Conservation (phyloP, 257 asterid species). For the Solanum pinnatisectum region DNA sequence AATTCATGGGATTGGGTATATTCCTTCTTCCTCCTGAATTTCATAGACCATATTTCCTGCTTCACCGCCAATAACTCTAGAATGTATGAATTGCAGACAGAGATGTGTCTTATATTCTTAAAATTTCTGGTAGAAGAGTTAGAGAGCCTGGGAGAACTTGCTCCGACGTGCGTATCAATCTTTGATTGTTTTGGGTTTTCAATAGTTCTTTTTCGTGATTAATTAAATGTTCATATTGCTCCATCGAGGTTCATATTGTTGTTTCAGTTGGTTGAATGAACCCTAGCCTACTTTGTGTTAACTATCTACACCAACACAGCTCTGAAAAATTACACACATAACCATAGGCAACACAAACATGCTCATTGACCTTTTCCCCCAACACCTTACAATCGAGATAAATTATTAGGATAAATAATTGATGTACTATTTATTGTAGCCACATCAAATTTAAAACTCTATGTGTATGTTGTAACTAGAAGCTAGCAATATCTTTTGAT, state of each 20-base stretch:
- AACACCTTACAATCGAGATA: background rate
- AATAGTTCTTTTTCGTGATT: background rate
- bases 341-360: background rate
- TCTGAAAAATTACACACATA: background rate
- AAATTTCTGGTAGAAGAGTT: constrained; percentile 89
- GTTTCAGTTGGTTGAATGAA: background rate
- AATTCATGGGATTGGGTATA: no score
- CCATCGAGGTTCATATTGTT: background rate
- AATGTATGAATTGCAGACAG: constrained; percentile 1
- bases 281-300: background rate
- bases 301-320: background rate
- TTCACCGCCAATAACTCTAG: no score
- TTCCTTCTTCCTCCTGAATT: no score
- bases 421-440: background rate
- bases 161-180: constrained; percentile 61
- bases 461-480: background rate
- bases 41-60: no score
- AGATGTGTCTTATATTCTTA: constrained; percentile 57
- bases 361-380: no score
- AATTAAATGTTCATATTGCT: background rate
- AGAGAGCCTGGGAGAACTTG: constrained; percentile 78
- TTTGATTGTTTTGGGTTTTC: background rate
- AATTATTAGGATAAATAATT: background rate
- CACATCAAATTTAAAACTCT: background rate
- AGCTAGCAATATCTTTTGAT: background rate